phyloP scores from a whole-genome alignment of 2,329 filamentous ascomycete genomes.

The Cercospora sp. region DNA sequence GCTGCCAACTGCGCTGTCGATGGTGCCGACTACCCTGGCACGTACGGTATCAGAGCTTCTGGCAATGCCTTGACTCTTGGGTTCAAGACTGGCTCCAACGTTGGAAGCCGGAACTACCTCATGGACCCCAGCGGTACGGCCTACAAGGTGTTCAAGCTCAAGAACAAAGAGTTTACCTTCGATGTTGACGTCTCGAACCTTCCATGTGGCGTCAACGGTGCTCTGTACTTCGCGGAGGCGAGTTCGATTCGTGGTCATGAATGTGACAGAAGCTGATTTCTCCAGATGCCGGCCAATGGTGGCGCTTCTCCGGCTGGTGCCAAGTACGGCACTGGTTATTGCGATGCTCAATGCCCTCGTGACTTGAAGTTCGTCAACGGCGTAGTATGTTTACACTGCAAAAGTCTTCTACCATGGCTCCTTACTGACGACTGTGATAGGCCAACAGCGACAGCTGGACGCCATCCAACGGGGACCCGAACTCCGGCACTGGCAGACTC shows the following conservation, averaged over 20 bases:
- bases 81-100: constrained; percentile 42
- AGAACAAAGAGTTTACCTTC: constrained; percentile 70
- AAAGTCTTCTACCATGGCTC: too few species aligned
- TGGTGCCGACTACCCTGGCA: constrained; percentile 57
- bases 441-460: constrained; percentile 50
- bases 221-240: constrained; percentile 57
- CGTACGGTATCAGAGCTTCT: constrained; percentile 55
- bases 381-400: constrained; percentile 14
- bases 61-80: constrained; percentile 52
- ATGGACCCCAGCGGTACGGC: constrained; percentile 56
- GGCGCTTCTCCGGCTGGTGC: constrained; percentile 47
- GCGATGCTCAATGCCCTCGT: constrained; percentile 51
- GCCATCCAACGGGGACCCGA: constrained; percentile 27
- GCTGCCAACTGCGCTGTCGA: constrained; percentile 59
- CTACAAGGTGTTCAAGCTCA: constrained; percentile 66
- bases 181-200: constrained; percentile 69
- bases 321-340: constrained; percentile 59
- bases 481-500: constrained; percentile 40
- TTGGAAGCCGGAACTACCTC: constrained; percentile 60
- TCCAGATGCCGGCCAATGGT: constrained; percentile 63
- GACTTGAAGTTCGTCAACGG: constrained; percentile 39
- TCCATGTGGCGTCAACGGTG: constrained; percentile 69
- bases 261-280: constrained; percentile 18
- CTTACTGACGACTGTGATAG: constrained; percentile 17
- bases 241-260: not conserved